A percentile compares a stretch with the other conserved stretches of the same genome.
Evolutionary conservation across 371 early-diverging fungal genomes (phyloP).

Genomic region (Mucor circinelloides): DNA sequence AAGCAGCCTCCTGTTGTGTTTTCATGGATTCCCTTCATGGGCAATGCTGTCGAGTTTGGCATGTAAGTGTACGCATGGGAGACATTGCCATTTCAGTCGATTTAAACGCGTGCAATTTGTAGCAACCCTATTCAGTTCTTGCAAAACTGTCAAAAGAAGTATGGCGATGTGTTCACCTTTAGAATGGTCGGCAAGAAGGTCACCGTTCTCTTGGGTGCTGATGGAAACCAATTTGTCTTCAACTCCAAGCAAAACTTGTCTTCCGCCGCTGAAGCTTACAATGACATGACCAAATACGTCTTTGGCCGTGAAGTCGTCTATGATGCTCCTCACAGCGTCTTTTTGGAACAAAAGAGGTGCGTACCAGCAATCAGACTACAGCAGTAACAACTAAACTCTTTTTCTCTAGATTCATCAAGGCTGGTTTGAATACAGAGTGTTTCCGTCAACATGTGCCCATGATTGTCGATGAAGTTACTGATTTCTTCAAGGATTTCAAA

Average conservation of each 20-base stretch:
- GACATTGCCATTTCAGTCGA: not conserved
- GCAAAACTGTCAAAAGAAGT: slow-evolving; percentile 64
- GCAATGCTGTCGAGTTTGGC: slow-evolving; percentile 88
- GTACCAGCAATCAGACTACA: not conserved
- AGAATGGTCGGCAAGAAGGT: slow-evolving; percentile 90
- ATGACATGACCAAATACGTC: slow-evolving; percentile 90
- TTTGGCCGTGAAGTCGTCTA: slow-evolving; percentile 97
- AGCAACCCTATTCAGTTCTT: slow-evolving; percentile 87
- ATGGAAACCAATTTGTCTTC: slow-evolving; percentile 96
- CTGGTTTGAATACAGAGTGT: slow-evolving; percentile 84
- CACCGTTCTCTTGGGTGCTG: slow-evolving; percentile 87
- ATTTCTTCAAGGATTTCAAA: slow-evolving; percentile 64
- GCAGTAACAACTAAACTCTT: not conserved
- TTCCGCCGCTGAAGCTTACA: slow-evolving; percentile 95
- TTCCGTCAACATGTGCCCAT: slow-evolving; percentile 89
- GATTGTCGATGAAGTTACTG: slow-evolving; percentile 80
- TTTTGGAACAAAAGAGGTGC: slow-evolving; percentile 97
- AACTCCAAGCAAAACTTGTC: slow-evolving; percentile 89
- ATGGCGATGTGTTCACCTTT: slow-evolving; percentile 94
- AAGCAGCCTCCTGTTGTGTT: slow-evolving; percentile 84
- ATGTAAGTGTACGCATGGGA: slow-evolving; percentile 41
- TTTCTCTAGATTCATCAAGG: slow-evolving; percentile 82
- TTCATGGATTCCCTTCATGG: slow-evolving; percentile 89
- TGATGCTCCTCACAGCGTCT: slow-evolving; percentile 88
- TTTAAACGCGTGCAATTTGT: not conserved